These are phyloP conservation scores for Clitoria ternatea DNA, from an alignment of 306 rosid species.

Conservation along the genomic window DNA sequence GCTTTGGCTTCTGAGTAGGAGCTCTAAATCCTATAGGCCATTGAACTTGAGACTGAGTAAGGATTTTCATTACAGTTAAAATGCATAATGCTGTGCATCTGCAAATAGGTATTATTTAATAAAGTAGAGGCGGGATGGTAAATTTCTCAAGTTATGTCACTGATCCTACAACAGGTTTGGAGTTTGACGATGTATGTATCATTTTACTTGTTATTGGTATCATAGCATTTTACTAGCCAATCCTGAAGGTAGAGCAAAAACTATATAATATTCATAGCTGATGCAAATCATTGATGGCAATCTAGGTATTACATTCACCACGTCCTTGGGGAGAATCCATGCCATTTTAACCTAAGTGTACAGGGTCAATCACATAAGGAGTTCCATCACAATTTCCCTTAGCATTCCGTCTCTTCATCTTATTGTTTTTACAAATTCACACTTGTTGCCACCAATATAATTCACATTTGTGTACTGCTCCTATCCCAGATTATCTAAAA, in stretches of 20 bases:
- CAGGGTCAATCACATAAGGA: background rate
- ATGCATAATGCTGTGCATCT: background rate
- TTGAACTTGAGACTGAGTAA: too few species aligned
- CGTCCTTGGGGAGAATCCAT: background rate
- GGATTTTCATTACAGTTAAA: background rate
- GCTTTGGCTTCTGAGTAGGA: background rate
- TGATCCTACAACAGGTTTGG: background rate
- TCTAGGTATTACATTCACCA: background rate
- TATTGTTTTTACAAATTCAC: background rate
- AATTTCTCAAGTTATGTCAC: background rate
- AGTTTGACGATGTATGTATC: too few species aligned
- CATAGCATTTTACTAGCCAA: background rate
- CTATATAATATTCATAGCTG: background rate
- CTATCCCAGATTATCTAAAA: slow-evolving; percentile 7
- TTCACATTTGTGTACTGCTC: background rate
- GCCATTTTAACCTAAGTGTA: background rate
- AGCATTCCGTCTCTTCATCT: background rate
- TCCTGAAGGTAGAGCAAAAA: background rate
- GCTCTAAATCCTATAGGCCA: background rate
- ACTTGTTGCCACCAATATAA: background rate
- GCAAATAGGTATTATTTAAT: background rate
- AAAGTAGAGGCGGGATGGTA: background rate
- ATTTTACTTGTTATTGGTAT: background rate
- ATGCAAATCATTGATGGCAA: background rate
- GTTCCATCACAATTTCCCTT: background rate